Percentiles rank a stretch among this genome's conserved stretches.
These are phyloP conservation scores for Castanea sativa DNA, from an alignment of 306 rosid genomes.

Conservation along the genomic window DNA sequence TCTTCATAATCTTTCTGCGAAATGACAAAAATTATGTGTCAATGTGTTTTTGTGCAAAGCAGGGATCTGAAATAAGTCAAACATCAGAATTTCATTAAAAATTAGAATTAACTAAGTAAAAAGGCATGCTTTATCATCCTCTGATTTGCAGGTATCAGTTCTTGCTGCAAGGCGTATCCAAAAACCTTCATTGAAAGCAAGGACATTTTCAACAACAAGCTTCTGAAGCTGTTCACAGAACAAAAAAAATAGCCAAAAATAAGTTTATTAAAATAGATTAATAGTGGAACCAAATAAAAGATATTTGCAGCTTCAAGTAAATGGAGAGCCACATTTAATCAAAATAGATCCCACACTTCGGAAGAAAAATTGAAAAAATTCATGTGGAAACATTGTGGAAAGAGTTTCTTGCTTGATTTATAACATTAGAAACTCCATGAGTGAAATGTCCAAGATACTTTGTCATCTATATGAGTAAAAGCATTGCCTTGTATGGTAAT, in stretches of 20 bases:
- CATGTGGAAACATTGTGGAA: not conserved
- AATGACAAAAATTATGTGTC: conserved; percentile 17
- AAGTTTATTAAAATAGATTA: conserved; percentile 4
- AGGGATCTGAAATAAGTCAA: conserved; percentile 13
- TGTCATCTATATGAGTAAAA: not conserved
- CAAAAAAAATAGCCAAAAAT: conserved; percentile 10
- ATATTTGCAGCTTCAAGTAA: not conserved
- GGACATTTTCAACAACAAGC: conserved; percentile 77
- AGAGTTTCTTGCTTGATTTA: not conserved
- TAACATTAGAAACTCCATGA: not conserved
- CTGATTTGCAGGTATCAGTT: conserved; percentile 83
- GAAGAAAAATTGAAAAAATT: not conserved
- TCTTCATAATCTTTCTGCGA: conserved; percentile 93
- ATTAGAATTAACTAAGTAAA: conserved; percentile 22
- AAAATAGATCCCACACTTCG: not conserved
- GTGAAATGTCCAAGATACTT: not conserved
- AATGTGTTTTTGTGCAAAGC: conserved; percentile 10
- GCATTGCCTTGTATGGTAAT: not conserved
- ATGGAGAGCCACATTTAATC: not conserved
- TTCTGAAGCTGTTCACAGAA: conserved; percentile 69
- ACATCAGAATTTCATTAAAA: conserved; percentile 4
- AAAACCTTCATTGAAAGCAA: conserved; percentile 76
- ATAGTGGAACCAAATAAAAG: not conserved
- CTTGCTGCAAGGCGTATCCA: conserved; percentile 95
- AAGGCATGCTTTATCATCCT: conserved; percentile 83